Base-by-base conservation (phyloP, 306 rosid genomes). In the Aeschynomene evenia region DNA sequence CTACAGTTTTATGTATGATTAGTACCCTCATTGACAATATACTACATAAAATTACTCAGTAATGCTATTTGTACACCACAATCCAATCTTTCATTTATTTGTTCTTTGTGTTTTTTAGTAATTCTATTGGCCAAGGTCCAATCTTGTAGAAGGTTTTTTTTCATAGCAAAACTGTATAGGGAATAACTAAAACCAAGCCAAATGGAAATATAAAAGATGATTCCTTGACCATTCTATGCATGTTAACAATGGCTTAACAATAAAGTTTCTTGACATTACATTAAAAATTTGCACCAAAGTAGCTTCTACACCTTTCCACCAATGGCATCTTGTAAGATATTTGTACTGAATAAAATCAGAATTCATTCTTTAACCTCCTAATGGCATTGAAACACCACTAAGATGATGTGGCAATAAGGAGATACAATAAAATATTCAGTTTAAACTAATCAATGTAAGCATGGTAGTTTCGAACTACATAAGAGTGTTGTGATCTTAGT, bases 401-500 rank as follows among this genome's bases (percentile, higher is more conserved):
- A 13, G 49, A 31, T 61, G 21, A 21, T 21, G 36, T 6, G 10
- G 11, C 28, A 5, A 11, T 5, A 14, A 1, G 67, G 11, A 36
- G 61, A 66, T 43, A 12, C 19, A 45, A 28, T 40, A 10, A 18
- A 70, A 51, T 49, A 16, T 23, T 19, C 20, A 18, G 66, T 39
- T 64, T 45, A 21, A 52, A 16, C 66, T 24, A 40, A 77, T 58
- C 72, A 52, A 71, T 19, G 15, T 34, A 29, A 66, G 52, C 34
- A 73, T 15, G 60, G 49, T 52, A 64, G 58, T 53, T 20, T 55
- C 50, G 29, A 36, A 51, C 67, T 63, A 22, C 66, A 77, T 40
- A 70, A 37, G 73, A 46, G n/a, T n/a, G n/a, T n/a, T 28, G 31
- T 58, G 18, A 37, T 61, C 63, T 21, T 37, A 15, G 71, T 72